A percentile compares a stretch with the other conserved stretches of the same genome.
Evolutionary conservation across 441 rosid genomes (phyloP).

Genomic region (Heliophila coronopifolia): DNA sequence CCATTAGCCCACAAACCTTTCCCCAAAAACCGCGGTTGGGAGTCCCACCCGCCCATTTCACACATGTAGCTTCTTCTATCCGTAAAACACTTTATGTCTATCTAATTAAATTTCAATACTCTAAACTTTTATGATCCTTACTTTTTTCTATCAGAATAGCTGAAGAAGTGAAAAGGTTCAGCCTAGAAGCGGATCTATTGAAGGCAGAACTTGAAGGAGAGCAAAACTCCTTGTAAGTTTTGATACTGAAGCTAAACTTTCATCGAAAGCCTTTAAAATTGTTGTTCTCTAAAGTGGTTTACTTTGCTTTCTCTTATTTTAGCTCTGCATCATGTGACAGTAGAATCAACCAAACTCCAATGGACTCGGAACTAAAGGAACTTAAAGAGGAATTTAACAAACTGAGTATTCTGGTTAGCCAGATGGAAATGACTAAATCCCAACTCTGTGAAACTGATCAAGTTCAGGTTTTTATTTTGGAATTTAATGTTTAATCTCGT

Average conservation of each 20-base stretch:
- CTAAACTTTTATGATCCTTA: not conserved
- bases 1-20: too few relatives aligned
- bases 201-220: constrained; percentile 51
- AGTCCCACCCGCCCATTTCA: too few relatives aligned
- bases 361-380: constrained; percentile 63
- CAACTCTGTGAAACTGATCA: constrained; percentile 31
- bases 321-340: constrained; percentile 41
- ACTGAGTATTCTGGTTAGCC: constrained; percentile 52
- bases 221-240: constrained; percentile 26
- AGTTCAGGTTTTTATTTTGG: constrained; percentile 33
- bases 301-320: constrained; percentile 20
- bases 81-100: not conserved
- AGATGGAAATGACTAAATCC: constrained; percentile 45
- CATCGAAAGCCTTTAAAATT: not conserved
- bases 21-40: too few relatives aligned
- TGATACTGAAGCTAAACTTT: constrained; percentile 5
- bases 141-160: constrained; percentile 51
- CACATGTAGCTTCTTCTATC: too few relatives aligned
- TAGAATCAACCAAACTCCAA: constrained; percentile 38
- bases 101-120: not conserved
- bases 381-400: constrained; percentile 60
- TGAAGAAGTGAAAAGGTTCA: constrained; percentile 52
- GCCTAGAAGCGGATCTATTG: constrained; percentile 59
- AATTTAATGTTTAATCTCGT: not conserved
- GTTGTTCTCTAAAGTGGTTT: not conserved